Conservation (phyloP, 352 stramenopile genomes). For the Phytophthora litchii region DNA sequence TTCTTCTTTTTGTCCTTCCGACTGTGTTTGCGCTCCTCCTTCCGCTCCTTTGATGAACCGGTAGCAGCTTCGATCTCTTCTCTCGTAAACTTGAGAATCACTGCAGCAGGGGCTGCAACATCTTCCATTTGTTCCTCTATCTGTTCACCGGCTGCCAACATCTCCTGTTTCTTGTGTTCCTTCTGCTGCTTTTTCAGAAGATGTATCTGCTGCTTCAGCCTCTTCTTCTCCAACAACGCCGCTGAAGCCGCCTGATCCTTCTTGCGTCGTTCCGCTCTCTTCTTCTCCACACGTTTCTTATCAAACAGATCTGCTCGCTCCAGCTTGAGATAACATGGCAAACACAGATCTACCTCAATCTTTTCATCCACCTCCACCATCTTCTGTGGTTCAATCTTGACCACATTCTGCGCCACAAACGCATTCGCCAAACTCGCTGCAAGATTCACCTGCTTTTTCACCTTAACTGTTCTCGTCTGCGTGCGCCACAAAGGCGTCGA, state of each 20-base stretch:
- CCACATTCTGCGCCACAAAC: slow-evolving; percentile 18
- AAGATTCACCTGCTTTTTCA: slow-evolving; percentile 22
- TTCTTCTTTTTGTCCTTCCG: slow-evolving; percentile 66
- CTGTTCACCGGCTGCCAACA: slow-evolving; percentile 3
- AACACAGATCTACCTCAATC: slow-evolving; percentile 57
- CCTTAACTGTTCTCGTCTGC: slow-evolving; percentile 27
- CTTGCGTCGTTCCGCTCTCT: slow-evolving; percentile 33
- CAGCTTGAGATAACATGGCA: slow-evolving; percentile 76
- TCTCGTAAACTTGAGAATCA: slow-evolving; percentile 43
- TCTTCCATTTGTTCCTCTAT: slow-evolving; percentile 9
- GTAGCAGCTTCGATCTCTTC: slow-evolving; percentile 46
- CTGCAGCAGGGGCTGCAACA: not conserved
- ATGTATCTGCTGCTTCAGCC: slow-evolving; percentile 50
- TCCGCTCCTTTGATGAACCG: slow-evolving; percentile 34
- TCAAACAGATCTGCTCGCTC: slow-evolving; percentile 70
- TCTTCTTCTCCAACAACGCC: slow-evolving; percentile 49
- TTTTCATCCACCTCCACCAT: slow-evolving; percentile 33
- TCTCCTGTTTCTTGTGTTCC: slow-evolving; percentile 57
- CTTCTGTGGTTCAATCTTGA: slow-evolving; percentile 12
- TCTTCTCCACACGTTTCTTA: slow-evolving; percentile 54
- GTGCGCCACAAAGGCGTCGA: slow-evolving; percentile 70
- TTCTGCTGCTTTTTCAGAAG: slow-evolving; percentile 70
- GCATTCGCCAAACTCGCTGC: slow-evolving; percentile 3
- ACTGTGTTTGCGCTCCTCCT: slow-evolving; percentile 66
- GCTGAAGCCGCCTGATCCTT: slow-evolving; percentile 27